Evolutionary conservation across 2,329 filamentous ascomycete genomes (phyloP), one percentile per base, ranked within the genome.

Genomic region (Rutstroemia sp.): DNA sequence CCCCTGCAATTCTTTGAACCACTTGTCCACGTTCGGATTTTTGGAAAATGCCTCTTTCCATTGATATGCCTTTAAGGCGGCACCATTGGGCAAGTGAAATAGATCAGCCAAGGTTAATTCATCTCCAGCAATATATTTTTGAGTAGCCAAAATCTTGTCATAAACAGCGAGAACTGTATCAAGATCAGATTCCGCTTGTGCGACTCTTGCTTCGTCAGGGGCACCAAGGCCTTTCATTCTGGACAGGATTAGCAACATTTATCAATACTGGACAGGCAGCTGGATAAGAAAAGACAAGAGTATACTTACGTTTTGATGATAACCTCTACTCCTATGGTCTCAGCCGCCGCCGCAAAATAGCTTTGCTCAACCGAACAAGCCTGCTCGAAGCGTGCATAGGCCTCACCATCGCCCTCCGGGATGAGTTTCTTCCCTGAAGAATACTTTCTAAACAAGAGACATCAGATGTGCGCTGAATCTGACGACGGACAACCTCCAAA

Each of bases 41-140:
- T 64, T 65, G 1, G 54, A 56, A 41, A 61, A 66, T 17, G 58
- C 14, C 5, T 57, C 48, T 9, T 17, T 25, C n/a, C 44, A 63
- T 34, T 64, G 64, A 12, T 58, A 7, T 16, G 38, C 48, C 48
- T 58, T 63, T 3, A 58, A 54, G 41, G 64, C 54, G 1, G 45
- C 48, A 19, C 59, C 63, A 47, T 65, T 62, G 3, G 65, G 62
- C 10, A 68, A 37, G 41, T 68, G 65, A 55, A 62, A 65, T 17
- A 68, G 45, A 58, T 68, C 65, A 27, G 58, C 67, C 14, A 68
- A 39, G 19, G 66, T 63, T 17, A 68, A 3, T 42, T 66, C 55
- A 23, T 68, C 54, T 34, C 65, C 67, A 49, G 60, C 62, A 41
- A 68, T 59, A 57, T 67, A 68, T n/a, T 57, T 41, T 41, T 64